Evolutionary conservation across 805 yeast species (phyloP), one percentile per base, ranked within the genome.

Genomic region (Cyberlindnera euphorbiae): DNA sequence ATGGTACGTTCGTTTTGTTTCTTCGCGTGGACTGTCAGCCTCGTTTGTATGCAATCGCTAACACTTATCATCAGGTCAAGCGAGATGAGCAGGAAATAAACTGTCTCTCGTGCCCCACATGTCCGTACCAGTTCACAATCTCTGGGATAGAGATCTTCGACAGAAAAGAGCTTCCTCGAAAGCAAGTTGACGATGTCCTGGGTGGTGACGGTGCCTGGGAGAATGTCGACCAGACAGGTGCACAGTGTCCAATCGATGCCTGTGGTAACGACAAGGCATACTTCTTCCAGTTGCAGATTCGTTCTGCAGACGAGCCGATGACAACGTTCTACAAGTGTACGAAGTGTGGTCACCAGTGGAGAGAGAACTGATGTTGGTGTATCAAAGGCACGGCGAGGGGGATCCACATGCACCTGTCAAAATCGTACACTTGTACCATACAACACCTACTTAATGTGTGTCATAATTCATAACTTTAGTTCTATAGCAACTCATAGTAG

Each of bases 241-340:
- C 90, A 1, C 95, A 90, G 58, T 90, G 98, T 68, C 96, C 97
- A 4, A 69, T 77, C 29, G 95, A 86, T 39, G 55, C 67, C 2
- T 93, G 98, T 67, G 95, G 86, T 27, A 80, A 82, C 46, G 83
- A 77, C 47, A 86, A 87, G 61, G 98, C 98, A 0, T 93, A 93
- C 63, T 93, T 86, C 69, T 93, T 89, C 73, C 97, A 93, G 64
- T 67, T 93, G 41, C 98, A 93, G 62, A 93, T 93, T 54, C 73
- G 98, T 62, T 84, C 95, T 44, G 98, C 98, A 2, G 98, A 93
- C 72, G 98, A 93, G 66, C 98, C 98, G 17, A 93, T 93, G 97
- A 93, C 98, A 1, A 90, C 97, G 2, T 93, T 93, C 59, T 90
- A 86, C 61, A 88, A 90, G 61, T 93, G 98, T 66, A 88, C 88